Evolutionary conservation across 2,329 filamentous ascomycete species (phyloP).

Genomic region (Aspergillus floridensis): DNA sequence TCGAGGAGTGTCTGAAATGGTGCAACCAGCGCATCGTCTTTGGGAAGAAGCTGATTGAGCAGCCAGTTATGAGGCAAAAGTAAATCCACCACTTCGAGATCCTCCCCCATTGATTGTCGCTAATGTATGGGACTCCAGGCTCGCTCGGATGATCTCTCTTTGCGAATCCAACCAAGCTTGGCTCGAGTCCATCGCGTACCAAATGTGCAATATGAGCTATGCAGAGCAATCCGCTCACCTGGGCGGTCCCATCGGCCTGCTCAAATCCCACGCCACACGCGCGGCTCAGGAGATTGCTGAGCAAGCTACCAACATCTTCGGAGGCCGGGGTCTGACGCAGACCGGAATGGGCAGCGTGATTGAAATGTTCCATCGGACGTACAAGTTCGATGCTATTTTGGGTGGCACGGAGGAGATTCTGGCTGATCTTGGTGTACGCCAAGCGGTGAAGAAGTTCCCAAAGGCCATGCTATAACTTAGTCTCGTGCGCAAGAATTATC

Average conservation of each 20-base stretch:
- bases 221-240: conserved; percentile 70
- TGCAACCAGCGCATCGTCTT: conserved; percentile 82
- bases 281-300: conserved; percentile 80
- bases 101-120: neutral
- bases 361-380: conserved; percentile 79
- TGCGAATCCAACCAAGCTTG: conserved; percentile 81
- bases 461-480: conserved; percentile 69
- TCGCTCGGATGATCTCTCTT: conserved; percentile 83
- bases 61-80: conserved; percentile 80
- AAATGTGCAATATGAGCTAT: conserved; percentile 85
- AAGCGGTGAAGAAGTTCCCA: conserved; percentile 80
- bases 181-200: conserved; percentile 80
- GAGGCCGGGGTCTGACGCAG: conserved; percentile 75
- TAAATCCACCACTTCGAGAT: conserved; percentile 35
- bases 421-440: conserved; percentile 75
- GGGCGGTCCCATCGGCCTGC: conserved; percentile 75
- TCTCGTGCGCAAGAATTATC: neutral
- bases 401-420: conserved; percentile 82
- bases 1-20: conserved; percentile 87
- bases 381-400: conserved; percentile 77
- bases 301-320: conserved; percentile 81
- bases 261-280: conserved; percentile 76
- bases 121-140: conserved; percentile 39
- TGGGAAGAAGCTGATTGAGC: conserved; percentile 75
- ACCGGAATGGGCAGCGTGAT: conserved; percentile 78